These are phyloP conservation scores for Podochytrium sp. DNA, from an alignment of 192 early-diverging fungal species.

Conservation along the genomic window DNA sequence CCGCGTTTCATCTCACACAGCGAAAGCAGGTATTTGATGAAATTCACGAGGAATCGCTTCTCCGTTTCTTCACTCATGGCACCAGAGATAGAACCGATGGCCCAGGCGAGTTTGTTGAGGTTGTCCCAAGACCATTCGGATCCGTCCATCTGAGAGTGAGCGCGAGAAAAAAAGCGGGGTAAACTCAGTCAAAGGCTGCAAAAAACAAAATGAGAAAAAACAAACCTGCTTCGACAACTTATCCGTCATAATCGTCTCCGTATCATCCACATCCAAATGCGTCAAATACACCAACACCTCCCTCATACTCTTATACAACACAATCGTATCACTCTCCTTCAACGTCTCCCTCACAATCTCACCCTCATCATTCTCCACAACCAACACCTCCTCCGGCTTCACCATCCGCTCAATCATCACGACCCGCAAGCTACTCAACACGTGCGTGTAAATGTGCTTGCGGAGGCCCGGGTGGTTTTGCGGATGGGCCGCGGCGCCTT, in stretches of 20 bases:
- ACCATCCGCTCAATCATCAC: constrained; percentile 99
- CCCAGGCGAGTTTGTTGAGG: constrained; percentile 98
- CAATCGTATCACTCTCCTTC: constrained; percentile 98
- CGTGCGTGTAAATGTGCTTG: constrained; percentile 82
- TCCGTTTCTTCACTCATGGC: constrained; percentile 97
- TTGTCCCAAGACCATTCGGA: constrained; percentile 98
- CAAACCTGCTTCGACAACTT: constrained; percentile 87
- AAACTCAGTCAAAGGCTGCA: neutral
- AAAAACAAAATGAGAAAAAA: neutral
- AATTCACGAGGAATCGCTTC: constrained; percentile 95
- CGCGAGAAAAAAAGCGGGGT: too few relatives aligned
- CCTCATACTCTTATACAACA: constrained; percentile 96
- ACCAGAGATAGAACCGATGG: constrained; percentile 97
- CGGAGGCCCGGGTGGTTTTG: constrained; percentile 50
- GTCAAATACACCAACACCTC: constrained; percentile 98
- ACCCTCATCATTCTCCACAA: constrained; percentile 99
- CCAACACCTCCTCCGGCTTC: constrained; percentile 95
- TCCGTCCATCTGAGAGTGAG: constrained; percentile 79
- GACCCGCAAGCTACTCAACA: constrained; percentile 83
- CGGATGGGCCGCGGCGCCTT: constrained; percentile 29
- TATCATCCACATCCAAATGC: constrained; percentile 92
- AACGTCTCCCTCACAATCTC: constrained; percentile 97
- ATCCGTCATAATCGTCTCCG: constrained; percentile 93
- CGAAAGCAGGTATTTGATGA: constrained; percentile 96
- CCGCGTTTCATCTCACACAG: constrained; percentile 97